phyloP scores from a whole-genome alignment of 352 stramenopile genomes.

The Thalassiosira oceanica region DNA sequence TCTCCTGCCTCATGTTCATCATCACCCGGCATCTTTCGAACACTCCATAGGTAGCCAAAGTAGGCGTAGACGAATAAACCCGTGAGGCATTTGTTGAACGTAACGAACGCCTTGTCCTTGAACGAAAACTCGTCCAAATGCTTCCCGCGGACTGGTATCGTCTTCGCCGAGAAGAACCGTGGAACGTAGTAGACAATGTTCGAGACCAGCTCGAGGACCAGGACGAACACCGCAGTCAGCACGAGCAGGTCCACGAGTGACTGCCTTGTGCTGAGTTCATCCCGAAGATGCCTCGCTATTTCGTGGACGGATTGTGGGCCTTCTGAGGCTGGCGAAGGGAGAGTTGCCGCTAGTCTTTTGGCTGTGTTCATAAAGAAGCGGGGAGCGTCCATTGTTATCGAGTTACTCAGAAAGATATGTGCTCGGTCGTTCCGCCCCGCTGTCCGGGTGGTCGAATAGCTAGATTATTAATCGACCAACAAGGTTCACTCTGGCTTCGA shows the following conservation, averaged over 20 bases:
- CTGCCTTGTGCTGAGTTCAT: conserved; percentile 14
- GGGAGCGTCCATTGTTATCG: too few species aligned
- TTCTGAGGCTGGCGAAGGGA: too few species aligned
- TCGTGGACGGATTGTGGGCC: too few species aligned
- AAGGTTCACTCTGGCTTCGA: too few species aligned
- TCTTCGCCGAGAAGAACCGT: conserved; percentile 20
- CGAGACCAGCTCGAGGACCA: conserved; percentile 29
- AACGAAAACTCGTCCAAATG: conserved; percentile 81
- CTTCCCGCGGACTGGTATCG: conserved; percentile 79
- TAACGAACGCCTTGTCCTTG: conserved; percentile 76
- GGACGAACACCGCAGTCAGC: conserved; percentile 22
- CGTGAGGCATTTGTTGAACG: conserved; percentile 80
- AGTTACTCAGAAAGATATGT: too few species aligned
- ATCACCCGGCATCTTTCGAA: conserved; percentile 9
- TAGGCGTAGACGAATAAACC: conserved; percentile 81
- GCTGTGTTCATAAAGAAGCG: too few species aligned
- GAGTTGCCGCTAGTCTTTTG: too few species aligned
- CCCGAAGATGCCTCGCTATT: too few species aligned
- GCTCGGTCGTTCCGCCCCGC: too few species aligned
- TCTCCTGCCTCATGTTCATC: too few species aligned
- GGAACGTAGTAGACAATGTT: conserved; percentile 29
- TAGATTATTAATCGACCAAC: too few species aligned
- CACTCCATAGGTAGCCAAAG: conserved; percentile 57
- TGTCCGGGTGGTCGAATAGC: too few species aligned
- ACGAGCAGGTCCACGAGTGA: conserved; percentile 19